Base-by-base conservation (phyloP, 495 filamentous ascomycete species). In the Neurospora pannonica region DNA sequence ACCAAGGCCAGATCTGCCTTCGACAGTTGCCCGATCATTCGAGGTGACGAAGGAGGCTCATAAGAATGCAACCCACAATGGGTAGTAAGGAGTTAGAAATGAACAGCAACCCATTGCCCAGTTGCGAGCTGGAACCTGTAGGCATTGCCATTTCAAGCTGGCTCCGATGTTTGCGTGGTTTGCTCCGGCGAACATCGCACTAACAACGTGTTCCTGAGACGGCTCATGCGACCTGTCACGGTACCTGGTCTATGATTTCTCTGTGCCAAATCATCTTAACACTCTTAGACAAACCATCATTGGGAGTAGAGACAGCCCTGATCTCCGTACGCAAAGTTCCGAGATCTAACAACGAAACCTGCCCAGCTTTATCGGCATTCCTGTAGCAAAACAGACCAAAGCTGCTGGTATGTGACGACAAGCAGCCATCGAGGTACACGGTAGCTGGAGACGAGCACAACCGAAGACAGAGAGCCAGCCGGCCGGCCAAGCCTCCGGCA, bases 111-210 rank as follows among this genome's bases (percentile, higher is more conserved):
- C 21, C 48, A 62, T 62, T 31, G 24, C 24, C 19, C 48, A 60
- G 48, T 60, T 60, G 48, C 48, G 21, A 60, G 21, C 48, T 11
- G 21, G 48, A 21, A 60, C 10, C 48, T 60, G 48, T 67, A 67
- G 54, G 54, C 28, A 34, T 67, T 70, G 74, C 39, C 71, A 75
- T 48, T 70, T 54, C 39, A 43, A 42, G 46, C 69, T 31, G 71
- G 42, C 46, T 74, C 54, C 2, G 72, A 31, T 15, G 37, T 73
- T 73, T 74, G 70, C 28, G 71, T 43, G 70, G 42, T 28, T 69
- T 46, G 46, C 28, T 62, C 48, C 38, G 69, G 72, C 71, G 74
- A 36, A 28, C 42, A 70, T 67, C 28, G 15, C 54, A 67, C 54
- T 67, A 67, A 67, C 15, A 34, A 34, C 28, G 28, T 67, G 54